Evolutionary conservation across 176 grass and related monocot genomes (phyloP), one percentile per base, ranked within the genome.

Genomic region (Triticum urartu): DNA sequence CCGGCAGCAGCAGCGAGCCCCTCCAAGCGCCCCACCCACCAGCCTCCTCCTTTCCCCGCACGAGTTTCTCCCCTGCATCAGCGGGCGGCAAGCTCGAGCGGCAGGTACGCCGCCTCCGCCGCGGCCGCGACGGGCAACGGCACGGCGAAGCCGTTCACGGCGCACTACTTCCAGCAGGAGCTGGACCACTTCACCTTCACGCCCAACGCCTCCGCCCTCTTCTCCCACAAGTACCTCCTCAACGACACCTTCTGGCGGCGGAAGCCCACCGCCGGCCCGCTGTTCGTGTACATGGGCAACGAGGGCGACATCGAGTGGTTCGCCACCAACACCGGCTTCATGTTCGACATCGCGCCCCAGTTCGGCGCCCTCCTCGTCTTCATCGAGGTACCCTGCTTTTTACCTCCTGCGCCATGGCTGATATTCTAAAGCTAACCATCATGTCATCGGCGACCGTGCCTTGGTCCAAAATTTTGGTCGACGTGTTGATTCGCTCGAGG

Each of bases 181-280:
- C 87, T 98, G 56, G 96, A 98, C 86, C 96, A 98, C 90, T 98
- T 98, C 93, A 95, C 93, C 81, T 98, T 98, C 91, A 91, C 64
- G 61, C 96, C 96, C 60, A 86, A 94, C 65, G 45, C 96, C 50
- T 94, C 87, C 22, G 65, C 5, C 14, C 4, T 88, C 61, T 98
- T 98, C 85, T 65, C 72, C 79, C 97, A 99, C 7, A 98, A 98
- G 86, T 95, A 94, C 90, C 93, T 98, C 75, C 30, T 95, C 68
- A 94, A 98, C 92, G 86, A 92, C 78, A 92, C 92, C 25, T 91
- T 83, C 86, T 98, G 93, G 96, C 76, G 81, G 20, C 54, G 54
- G 18, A 66, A 85, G 10, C 87, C 90, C 54, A 4, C 56, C 3
- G 36, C 3, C 56, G 85, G 90, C 6, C 97, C 97, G 17, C 82